Percentiles rank a stretch among this genome's conserved stretches.
phyloP scores from a whole-genome alignment of 2,329 filamentous ascomycete species.

The Blastomyces gilchristii region DNA sequence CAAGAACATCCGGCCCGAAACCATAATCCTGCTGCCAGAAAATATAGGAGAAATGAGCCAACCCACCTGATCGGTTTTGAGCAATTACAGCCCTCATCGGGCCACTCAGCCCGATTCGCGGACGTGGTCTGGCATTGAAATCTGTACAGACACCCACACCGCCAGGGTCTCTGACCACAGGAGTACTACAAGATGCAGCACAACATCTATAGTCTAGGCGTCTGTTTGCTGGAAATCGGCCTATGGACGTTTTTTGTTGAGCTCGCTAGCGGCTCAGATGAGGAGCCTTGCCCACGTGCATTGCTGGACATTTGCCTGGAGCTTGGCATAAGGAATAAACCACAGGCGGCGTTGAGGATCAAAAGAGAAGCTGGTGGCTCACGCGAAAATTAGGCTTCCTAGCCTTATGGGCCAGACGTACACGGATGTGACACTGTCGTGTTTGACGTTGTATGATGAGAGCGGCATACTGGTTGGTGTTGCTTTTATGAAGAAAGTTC shows the following conservation, averaged over 20 bases:
- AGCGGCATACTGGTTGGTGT: conserved; percentile 24
- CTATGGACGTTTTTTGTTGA: conserved; percentile 32
- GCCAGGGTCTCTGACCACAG: conserved; percentile 31
- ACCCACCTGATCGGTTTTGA: no score
- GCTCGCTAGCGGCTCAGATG: neutral
- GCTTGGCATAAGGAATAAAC: neutral
- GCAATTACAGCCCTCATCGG: no score
- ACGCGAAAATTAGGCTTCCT: conserved; percentile 13
- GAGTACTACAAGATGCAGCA: conserved; percentile 12
- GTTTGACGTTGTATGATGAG: conserved; percentile 27
- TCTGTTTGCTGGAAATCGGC: conserved; percentile 42
- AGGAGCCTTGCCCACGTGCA: neutral
- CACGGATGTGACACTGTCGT: conserved; percentile 24
- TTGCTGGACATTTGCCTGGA: neutral
- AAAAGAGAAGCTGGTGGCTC: conserved; percentile 11
- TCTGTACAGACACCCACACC: no score
- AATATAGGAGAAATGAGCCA: no score
- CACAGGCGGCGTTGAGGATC: conserved; percentile 7
- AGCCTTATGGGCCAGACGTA: conserved; percentile 24
- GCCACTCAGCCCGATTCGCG: no score
- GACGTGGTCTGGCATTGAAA: no score
- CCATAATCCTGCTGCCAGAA: no score
- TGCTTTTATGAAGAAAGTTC: conserved; percentile 23
- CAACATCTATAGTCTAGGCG: conserved; percentile 18
- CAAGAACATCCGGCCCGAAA: no score